phyloP scores from a whole-genome alignment of 2,329 filamentous ascomycete genomes.

The Sclerotinia nivalis region DNA sequence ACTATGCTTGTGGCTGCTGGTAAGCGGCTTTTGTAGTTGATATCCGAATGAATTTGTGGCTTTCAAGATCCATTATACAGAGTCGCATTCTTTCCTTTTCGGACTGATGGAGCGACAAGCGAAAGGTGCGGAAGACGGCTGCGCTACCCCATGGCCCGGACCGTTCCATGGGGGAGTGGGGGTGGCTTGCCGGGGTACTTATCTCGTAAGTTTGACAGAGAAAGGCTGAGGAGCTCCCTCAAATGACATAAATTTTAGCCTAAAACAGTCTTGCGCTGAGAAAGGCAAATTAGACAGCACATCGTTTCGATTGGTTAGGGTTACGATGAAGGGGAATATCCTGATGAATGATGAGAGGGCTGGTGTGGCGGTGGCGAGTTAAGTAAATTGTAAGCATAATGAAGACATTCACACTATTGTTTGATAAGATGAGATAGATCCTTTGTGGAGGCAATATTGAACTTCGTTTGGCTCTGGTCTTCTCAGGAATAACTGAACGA shows the following conservation, averaged over 20 bases:
- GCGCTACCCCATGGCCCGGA: neutral
- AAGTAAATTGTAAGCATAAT: neutral
- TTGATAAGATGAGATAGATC: neutral
- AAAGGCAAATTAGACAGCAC: neutral
- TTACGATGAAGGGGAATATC: neutral
- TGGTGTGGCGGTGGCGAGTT: constrained; percentile 11
- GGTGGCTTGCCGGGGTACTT: too few species aligned
- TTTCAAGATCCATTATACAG: neutral
- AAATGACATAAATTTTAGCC: neutral
- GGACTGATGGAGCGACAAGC: neutral
- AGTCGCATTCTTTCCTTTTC: neutral
- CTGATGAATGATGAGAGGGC: neutral
- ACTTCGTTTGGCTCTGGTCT: neutral
- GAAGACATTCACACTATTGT: neutral
- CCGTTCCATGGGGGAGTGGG: neutral
- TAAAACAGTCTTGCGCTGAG: neutral
- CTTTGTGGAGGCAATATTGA: neutral
- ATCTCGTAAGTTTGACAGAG: neutral
- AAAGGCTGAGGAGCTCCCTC: neutral
- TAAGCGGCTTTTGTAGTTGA: neutral
- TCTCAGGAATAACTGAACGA: neutral
- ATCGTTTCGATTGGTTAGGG: neutral
- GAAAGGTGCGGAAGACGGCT: neutral
- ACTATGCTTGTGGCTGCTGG: neutral
- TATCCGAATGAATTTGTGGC: neutral